phyloP scores from a whole-genome alignment of 2,329 filamentous ascomycete genomes.

The Fusarium coicis region DNA sequence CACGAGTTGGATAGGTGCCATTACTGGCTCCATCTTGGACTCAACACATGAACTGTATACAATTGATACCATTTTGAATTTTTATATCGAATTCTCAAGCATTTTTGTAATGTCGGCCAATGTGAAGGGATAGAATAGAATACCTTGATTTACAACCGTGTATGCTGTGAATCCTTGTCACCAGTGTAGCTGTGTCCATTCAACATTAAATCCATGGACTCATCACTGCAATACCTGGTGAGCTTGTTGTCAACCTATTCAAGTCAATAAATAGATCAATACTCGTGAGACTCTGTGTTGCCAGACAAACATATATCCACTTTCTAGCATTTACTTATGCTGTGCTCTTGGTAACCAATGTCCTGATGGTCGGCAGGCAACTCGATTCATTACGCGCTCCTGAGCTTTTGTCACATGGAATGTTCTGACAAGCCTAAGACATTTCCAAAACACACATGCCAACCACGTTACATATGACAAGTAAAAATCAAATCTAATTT shows the following conservation, averaged over 20 bases:
- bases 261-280: not conserved
- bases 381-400: not conserved
- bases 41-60: slow-evolving; percentile 18
- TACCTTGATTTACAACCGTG: too few species aligned
- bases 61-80: slow-evolving; percentile 44
- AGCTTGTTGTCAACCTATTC: not conserved
- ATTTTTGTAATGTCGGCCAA: not conserved
- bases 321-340: not conserved
- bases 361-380: not conserved
- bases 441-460: not conserved
- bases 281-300: not conserved
- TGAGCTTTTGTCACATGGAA: not conserved
- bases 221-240: not conserved
- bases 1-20: not conserved
- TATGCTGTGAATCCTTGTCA: not conserved
- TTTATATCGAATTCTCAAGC: not conserved
- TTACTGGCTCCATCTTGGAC: slow-evolving; percentile 21
- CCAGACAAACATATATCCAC: not conserved
- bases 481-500: not conserved
- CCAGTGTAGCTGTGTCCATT: not conserved
- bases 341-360: not conserved
- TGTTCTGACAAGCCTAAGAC: not conserved
- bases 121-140: not conserved
- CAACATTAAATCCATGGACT: too few species aligned
- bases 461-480: not conserved